These are phyloP conservation scores for Collariella sp. DNA, from an alignment of 495 filamentous ascomycete genomes.

Conservation along the genomic window DNA sequence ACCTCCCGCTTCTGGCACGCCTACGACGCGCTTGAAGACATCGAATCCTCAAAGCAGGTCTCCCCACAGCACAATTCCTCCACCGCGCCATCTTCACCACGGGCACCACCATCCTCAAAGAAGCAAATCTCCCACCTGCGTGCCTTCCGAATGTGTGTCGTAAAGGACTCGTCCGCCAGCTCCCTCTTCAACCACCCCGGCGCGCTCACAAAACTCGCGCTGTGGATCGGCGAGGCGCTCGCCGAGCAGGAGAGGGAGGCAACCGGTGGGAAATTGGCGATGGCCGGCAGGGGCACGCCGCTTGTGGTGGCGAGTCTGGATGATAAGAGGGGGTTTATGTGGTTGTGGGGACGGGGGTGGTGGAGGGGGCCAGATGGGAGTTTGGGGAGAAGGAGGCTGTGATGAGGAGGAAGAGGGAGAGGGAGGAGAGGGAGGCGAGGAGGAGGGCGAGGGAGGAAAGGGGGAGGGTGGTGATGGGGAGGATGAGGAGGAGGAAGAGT, in stretches of 20 bases:
- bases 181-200: conserved; percentile 82
- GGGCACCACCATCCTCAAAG: conserved; percentile 81
- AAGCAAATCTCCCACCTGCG: conserved; percentile 85
- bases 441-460: conserved; percentile 49
- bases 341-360: conserved; percentile 81
- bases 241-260: conserved; percentile 75
- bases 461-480: conserved; percentile 41
- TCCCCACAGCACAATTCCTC: conserved; percentile 79
- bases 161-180: conserved; percentile 90
- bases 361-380: conserved; percentile 57
- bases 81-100: conserved; percentile 91
- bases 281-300: conserved; percentile 66
- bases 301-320: conserved; percentile 85
- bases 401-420: conserved; percentile 52
- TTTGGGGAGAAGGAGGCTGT: conserved; percentile 52
- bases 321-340: conserved; percentile 83
- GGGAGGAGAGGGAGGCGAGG: conserved; percentile 50
- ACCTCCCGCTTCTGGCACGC: conserved; percentile 83
- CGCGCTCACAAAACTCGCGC: conserved; percentile 81
- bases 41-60: conserved; percentile 66
- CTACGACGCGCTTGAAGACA: conserved; percentile 77
- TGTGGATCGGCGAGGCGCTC: conserved; percentile 92
- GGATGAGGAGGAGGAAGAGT: conserved; percentile 16
- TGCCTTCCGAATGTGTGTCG: conserved; percentile 89
- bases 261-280: conserved; percentile 57